Evolutionary conservation across 2,329 filamentous ascomycete genomes (phyloP).

Genomic region (Fusarium virguliforme): DNA sequence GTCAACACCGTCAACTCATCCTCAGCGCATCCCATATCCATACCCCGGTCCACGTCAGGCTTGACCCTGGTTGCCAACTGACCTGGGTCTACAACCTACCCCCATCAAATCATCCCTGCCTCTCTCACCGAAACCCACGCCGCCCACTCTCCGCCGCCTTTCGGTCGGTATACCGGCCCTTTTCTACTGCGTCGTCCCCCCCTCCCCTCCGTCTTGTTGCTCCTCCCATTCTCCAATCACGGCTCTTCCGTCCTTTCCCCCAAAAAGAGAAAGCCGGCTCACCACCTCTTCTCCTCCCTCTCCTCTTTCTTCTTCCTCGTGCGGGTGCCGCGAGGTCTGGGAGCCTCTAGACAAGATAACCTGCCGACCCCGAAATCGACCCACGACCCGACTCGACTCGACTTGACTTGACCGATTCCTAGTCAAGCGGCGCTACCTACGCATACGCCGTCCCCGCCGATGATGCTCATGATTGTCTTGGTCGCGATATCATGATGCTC

Average conservation of each 20-base stretch:
- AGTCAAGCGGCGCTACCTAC: constrained; percentile 20
- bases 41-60: constrained; percentile 4
- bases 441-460: constrained; percentile 37
- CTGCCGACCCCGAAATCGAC: constrained; percentile 25
- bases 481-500: constrained; percentile 63
- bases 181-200: constrained; percentile 38
- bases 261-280: constrained; percentile 42
- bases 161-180: constrained; percentile 37
- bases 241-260: constrained; percentile 42
- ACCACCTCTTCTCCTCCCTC: constrained; percentile 36
- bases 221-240: constrained; percentile 52
- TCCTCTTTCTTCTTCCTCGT: constrained; percentile 26
- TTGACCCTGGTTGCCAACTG: constrained; percentile 8
- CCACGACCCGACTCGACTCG: constrained; percentile 24
- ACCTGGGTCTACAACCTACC: constrained; percentile 36
- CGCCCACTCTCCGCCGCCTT: constrained; percentile 21
- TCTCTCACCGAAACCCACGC: constrained; percentile 50
- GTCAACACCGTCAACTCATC: constrained; percentile 1
- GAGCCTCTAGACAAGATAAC: constrained; percentile 40
- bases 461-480: constrained; percentile 54
- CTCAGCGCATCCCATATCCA: background rate
- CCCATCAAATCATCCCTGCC: constrained; percentile 51
- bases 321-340: constrained; percentile 41
- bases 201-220: constrained; percentile 35
- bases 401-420: constrained; percentile 8